phyloP scores from a whole-genome alignment of 208 protist genomes.

The Tritrichomonas foetus region DNA sequence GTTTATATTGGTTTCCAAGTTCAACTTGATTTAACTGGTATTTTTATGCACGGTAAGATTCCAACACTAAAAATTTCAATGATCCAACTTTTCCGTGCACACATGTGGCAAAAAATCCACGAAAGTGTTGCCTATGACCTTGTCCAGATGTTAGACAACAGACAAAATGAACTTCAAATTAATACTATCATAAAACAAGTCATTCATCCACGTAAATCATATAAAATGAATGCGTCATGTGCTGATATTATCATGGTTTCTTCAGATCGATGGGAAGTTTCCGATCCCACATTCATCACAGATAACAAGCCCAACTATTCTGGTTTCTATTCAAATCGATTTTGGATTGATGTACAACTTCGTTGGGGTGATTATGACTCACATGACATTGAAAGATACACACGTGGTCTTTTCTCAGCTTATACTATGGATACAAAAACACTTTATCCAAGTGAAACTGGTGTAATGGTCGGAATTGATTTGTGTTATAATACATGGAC shows the following conservation, averaged over 20 bases:
- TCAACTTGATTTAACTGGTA: slow-evolving; percentile 99
- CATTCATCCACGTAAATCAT: slow-evolving; percentile 94
- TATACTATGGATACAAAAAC: slow-evolving; percentile 91
- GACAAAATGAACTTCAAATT: slow-evolving; percentile 92
- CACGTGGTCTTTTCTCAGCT: slow-evolving; percentile 96
- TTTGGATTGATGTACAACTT: slow-evolving; percentile 99
- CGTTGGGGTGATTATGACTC: slow-evolving; percentile 97
- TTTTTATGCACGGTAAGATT: slow-evolving; percentile 99
- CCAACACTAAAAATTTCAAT: slow-evolving; percentile 99
- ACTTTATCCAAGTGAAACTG: slow-evolving; percentile 98
- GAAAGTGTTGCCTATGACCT: slow-evolving; percentile 91
- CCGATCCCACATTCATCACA: slow-evolving; percentile 80
- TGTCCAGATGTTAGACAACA: slow-evolving; percentile 83
- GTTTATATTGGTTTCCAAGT: slow-evolving; percentile 99
- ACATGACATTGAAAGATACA: slow-evolving; percentile 99
- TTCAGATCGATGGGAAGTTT: slow-evolving; percentile 78
- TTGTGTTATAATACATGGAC: slow-evolving; percentile 91
- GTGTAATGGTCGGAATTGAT: slow-evolving; percentile 96
- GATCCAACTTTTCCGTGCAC: slow-evolving; percentile 99
- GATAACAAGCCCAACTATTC: slow-evolving; percentile 73
- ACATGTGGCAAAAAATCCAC: slow-evolving; percentile 99
- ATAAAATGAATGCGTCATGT: slow-evolving; percentile 94
- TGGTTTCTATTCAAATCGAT: slow-evolving; percentile 81
- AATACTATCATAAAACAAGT: slow-evolving; percentile 97
- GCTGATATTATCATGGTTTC: slow-evolving; percentile 68